Evolutionary conservation across 306 rosid species (phyloP).

Genomic region (Dryas alaskensis): DNA sequence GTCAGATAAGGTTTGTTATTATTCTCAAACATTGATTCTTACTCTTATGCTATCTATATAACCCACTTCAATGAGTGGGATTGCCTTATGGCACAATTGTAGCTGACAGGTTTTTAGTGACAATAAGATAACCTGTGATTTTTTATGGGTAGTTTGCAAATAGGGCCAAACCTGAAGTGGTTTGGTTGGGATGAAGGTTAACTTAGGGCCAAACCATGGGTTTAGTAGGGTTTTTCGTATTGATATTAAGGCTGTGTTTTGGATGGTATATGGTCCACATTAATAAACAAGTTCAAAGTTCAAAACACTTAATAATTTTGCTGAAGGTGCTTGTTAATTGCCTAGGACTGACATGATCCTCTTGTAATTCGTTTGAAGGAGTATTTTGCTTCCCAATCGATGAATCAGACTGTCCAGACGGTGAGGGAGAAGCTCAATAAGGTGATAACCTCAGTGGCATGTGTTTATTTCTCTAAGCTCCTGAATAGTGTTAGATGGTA

Average conservation of each 20-base stretch:
- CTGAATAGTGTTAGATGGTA: neutral
- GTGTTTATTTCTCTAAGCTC: neutral
- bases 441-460: conserved; percentile 43
- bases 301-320: neutral
- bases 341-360: conserved; percentile 20
- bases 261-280: conserved; percentile 11
- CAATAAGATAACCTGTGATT: neutral
- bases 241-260: neutral
- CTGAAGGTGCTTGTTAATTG: conserved; percentile 14
- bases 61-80: neutral
- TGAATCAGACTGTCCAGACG: conserved; percentile 70
- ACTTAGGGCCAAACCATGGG: neutral
- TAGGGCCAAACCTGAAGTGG: neutral
- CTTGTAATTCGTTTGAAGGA: conserved; percentile 46
- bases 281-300: neutral
- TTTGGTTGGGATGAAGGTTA: neutral
- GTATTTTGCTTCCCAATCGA: conserved; percentile 73
- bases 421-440: conserved; percentile 86
- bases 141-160: neutral
- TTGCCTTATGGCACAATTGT: neutral
- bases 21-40: conserved; percentile 1
- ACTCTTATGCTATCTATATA: neutral
- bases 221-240: neutral
- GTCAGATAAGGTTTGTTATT: conserved; percentile 64
- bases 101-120: neutral